phyloP scores from a whole-genome alignment of 495 filamentous ascomycete genomes.

The Penicillium coffeae region DNA sequence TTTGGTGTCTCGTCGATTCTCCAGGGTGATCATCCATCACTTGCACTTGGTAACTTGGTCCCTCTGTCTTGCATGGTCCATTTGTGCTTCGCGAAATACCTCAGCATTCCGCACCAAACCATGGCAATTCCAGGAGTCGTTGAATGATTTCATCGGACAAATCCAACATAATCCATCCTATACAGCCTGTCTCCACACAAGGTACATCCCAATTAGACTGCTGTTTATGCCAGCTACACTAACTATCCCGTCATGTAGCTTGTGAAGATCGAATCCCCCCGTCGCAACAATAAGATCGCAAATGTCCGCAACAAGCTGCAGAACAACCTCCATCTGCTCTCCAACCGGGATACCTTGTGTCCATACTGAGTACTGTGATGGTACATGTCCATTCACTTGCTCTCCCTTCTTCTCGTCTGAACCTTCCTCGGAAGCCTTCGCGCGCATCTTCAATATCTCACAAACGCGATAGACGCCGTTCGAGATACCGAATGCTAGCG shows the following conservation, averaged over 20 bases:
- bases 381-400: neutral
- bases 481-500: neutral
- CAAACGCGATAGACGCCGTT: neutral
- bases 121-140: neutral
- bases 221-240: neutral
- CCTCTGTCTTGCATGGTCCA: too few species aligned
- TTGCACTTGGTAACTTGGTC: too few species aligned
- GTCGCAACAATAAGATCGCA: neutral
- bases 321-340: neutral
- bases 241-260: neutral
- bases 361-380: neutral
- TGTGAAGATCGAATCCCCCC: neutral
- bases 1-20: too few species aligned
- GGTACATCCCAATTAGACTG: neutral
- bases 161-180: too few species aligned
- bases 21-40: too few species aligned
- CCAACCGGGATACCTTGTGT: neutral
- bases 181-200: neutral
- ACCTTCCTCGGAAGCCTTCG: neutral
- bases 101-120: too few species aligned
- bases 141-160: too few species aligned
- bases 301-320: neutral
- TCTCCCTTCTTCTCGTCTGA: neutral
- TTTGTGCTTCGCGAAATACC: too few species aligned
- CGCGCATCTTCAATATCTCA: neutral